Evolutionary conservation across 192 early-diverging fungal species (phyloP).

Genomic region (Gamsiella multidivaricata): DNA sequence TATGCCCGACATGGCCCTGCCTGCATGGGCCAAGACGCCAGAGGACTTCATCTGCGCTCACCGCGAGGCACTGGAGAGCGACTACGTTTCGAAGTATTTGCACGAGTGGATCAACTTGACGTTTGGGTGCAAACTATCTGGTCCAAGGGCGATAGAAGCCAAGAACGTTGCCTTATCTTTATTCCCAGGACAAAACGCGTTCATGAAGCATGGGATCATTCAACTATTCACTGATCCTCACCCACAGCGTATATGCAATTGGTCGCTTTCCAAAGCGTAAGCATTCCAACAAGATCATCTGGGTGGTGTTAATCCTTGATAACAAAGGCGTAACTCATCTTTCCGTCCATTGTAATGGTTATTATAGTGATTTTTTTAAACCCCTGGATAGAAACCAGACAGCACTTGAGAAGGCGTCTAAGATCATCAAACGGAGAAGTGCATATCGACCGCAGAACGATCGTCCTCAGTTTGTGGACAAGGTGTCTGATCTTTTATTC

Average conservation of each 20-base stretch:
- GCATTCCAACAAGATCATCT: neutral
- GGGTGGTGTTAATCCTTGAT: neutral
- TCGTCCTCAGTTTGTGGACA: conserved; percentile 41
- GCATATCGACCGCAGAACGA: conserved; percentile 41
- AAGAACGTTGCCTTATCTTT: conserved; percentile 80
- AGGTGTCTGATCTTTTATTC: conserved; percentile 47
- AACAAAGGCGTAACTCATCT: neutral
- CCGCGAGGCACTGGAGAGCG: conserved; percentile 77
- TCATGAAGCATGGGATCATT: conserved; percentile 75
- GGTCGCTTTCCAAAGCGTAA: conserved; percentile 56
- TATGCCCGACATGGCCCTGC: conserved; percentile 76
- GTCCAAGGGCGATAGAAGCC: conserved; percentile 78
- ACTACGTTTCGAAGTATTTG: conserved; percentile 79
- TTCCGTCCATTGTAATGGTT: too few species aligned
- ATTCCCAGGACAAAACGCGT: conserved; percentile 86
- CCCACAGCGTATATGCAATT: conserved; percentile 66
- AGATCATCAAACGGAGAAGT: conserved; percentile 41
- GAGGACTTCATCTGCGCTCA: conserved; percentile 89
- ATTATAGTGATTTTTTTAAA: conserved; percentile 42
- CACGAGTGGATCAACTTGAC: conserved; percentile 93
- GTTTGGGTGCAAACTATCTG: conserved; percentile 87
- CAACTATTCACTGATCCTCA: conserved; percentile 91
- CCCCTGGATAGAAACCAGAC: conserved; percentile 17
- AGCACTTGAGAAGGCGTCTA: conserved; percentile 44
- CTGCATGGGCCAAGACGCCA: conserved; percentile 78